Evolutionary conservation across 2,329 filamentous ascomycete species (phyloP).

Genomic region (Hypoxylon sp.): DNA sequence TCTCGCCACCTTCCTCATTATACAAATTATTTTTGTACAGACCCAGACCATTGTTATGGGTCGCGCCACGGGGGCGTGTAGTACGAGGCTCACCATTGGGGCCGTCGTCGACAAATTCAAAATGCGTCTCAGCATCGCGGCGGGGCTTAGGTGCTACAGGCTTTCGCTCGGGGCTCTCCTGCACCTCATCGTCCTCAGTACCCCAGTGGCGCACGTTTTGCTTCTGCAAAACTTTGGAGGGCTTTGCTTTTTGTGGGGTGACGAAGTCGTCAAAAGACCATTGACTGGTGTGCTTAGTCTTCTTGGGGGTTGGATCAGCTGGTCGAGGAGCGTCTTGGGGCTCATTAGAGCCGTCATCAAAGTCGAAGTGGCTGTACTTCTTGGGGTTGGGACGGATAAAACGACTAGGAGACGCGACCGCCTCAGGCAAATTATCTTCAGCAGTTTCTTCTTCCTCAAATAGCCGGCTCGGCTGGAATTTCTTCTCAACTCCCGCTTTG

Average conservation of each 20-base stretch:
- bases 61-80: conserved; percentile 67
- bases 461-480: conserved; percentile 74
- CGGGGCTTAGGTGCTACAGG: conserved; percentile 77
- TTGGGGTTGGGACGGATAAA: conserved; percentile 77
- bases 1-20: conserved; percentile 66
- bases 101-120: conserved; percentile 84
- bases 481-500: conserved; percentile 71
- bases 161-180: conserved; percentile 71
- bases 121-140: conserved; percentile 85
- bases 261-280: conserved; percentile 93
- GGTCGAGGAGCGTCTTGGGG: conserved; percentile 63
- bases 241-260: conserved; percentile 81
- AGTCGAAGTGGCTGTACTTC: conserved; percentile 90
- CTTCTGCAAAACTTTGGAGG: conserved; percentile 71
- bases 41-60: conserved; percentile 76
- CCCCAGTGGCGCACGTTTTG: conserved; percentile 86
- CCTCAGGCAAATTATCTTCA: conserved; percentile 61
- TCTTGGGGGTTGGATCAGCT: conserved; percentile 61
- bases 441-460: conserved; percentile 71
- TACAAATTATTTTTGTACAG: conserved; percentile 86
- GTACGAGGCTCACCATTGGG: conserved; percentile 66
- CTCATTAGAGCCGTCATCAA: conserved; percentile 74
- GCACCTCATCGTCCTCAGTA: conserved; percentile 75
- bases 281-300: conserved; percentile 77
- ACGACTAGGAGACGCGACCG: conserved; percentile 59